Percentiles rank a stretch among this genome's conserved stretches.
Conservation (phyloP, 2,329 filamentous ascomycete genomes). For the Nectriaceae sp. region DNA sequence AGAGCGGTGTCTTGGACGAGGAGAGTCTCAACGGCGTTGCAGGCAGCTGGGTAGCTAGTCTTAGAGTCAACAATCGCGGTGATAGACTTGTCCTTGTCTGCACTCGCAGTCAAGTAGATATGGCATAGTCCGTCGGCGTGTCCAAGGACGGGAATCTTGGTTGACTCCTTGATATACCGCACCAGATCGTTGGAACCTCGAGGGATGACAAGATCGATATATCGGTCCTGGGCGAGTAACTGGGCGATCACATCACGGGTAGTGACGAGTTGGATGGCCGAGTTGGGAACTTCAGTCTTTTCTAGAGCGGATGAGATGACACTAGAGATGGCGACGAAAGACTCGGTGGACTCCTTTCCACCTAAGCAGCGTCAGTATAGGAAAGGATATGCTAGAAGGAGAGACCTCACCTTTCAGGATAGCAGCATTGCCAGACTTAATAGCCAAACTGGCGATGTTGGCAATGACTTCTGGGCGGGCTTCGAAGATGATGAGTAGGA, state of each 20-base stretch:
- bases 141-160: slow-evolving; percentile 92
- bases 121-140: slow-evolving; percentile 94
- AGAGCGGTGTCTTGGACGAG: slow-evolving; percentile 78
- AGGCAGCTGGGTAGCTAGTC: slow-evolving; percentile 91
- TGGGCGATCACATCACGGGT: slow-evolving; percentile 88
- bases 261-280: slow-evolving; percentile 89
- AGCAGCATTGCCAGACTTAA: slow-evolving; percentile 96
- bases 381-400: not conserved
- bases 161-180: slow-evolving; percentile 83
- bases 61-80: slow-evolving; percentile 88
- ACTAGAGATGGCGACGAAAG: slow-evolving; percentile 87
- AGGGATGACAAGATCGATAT: slow-evolving; percentile 95
- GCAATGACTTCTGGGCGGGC: slow-evolving; percentile 97
- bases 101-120: slow-evolving; percentile 80
- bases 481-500: slow-evolving; percentile 98
- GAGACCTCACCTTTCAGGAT: slow-evolving; percentile 79
- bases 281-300: slow-evolving; percentile 74
- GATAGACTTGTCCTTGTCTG: slow-evolving; percentile 69
- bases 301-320: slow-evolving; percentile 80
- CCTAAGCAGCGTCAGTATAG: slow-evolving; percentile 46
- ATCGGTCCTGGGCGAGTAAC: slow-evolving; percentile 80
- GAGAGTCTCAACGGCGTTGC: slow-evolving; percentile 91
- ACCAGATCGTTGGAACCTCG: slow-evolving; percentile 90
- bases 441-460: slow-evolving; percentile 92
- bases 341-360: slow-evolving; percentile 92